Evolutionary conservation across 2,329 filamentous ascomycete genomes (phyloP).

Genomic region (Epichloe uncinata): DNA sequence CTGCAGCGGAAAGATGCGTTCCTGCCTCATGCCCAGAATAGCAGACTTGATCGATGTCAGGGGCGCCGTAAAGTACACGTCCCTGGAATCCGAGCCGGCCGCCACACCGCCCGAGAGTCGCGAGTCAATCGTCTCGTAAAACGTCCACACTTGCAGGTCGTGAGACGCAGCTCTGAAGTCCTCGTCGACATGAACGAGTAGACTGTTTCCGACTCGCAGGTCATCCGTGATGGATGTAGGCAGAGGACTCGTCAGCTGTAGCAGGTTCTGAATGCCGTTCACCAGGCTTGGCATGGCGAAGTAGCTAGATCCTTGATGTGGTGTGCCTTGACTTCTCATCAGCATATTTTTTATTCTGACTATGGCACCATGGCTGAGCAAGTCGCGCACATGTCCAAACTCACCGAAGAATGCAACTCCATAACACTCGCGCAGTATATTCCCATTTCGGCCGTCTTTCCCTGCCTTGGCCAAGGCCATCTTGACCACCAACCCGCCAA

Average conservation of each 20-base stretch:
- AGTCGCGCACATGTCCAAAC: conserved; percentile 9
- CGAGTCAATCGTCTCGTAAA: conserved; percentile 50
- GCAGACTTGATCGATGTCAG: conserved; percentile 44
- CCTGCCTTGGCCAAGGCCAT: conserved; percentile 37
- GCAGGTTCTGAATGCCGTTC: conserved; percentile 36
- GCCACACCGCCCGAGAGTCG: conserved; percentile 28
- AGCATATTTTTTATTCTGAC: neutral
- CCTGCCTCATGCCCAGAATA: conserved; percentile 36
- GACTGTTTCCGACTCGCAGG: conserved; percentile 35
- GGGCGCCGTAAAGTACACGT: conserved; percentile 45
- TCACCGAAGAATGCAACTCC: conserved; percentile 47
- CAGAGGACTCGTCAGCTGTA: conserved; percentile 37
- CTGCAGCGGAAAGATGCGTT: conserved; percentile 38
- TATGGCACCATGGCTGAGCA: too few species aligned
- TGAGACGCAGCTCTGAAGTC: conserved; percentile 41
- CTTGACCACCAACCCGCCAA: conserved; percentile 48
- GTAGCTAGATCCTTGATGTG: conserved; percentile 50
- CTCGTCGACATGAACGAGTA: conserved; percentile 36
- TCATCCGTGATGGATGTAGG: conserved; percentile 36
- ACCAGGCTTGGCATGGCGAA: conserved; percentile 44
- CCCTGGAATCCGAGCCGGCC: conserved; percentile 13
- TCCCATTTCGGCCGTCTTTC: conserved; percentile 22
- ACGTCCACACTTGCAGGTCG: conserved; percentile 48
- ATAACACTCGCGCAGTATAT: conserved; percentile 42
- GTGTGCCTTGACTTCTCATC: conserved; percentile 30